phyloP scores from a whole-genome alignment of 208 protist species.

The Acanthamoeba royreba region DNA sequence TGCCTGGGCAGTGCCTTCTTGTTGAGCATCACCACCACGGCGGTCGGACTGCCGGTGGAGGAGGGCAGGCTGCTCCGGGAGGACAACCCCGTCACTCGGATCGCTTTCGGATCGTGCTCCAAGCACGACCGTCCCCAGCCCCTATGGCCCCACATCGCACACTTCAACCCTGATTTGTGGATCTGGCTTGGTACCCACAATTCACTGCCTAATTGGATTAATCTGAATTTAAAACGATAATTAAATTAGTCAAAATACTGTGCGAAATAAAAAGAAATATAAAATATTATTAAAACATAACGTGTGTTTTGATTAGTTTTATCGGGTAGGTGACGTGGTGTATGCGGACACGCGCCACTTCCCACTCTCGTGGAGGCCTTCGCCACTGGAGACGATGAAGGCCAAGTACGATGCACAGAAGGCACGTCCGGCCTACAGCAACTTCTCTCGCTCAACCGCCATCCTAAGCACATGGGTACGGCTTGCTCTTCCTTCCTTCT shows the following conservation, averaged over 20 bases:
- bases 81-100: too few relatives aligned
- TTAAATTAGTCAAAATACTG: neutral
- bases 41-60: too few relatives aligned
- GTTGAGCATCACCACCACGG: too few relatives aligned
- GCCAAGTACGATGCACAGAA: conserved; percentile 10
- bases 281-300: neutral
- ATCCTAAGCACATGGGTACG: neutral
- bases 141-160: neutral
- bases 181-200: neutral
- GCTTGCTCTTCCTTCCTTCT: neutral
- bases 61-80: too few relatives aligned
- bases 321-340: neutral
- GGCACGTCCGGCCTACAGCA: neutral
- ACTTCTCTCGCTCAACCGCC: neutral
- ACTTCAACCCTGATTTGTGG: neutral
- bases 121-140: conserved; percentile 15
- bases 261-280: neutral
- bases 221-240: too few relatives aligned
- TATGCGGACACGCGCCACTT: neutral
- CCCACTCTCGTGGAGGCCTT: neutral
- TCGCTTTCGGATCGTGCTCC: conserved; percentile 5
- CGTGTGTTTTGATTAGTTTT: too few relatives aligned
- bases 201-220: neutral
- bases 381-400: neutral
- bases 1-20: too few relatives aligned